Conservation (phyloP, 768 basidiomycete genomes). For the Hydnomerulius pinastri region DNA sequence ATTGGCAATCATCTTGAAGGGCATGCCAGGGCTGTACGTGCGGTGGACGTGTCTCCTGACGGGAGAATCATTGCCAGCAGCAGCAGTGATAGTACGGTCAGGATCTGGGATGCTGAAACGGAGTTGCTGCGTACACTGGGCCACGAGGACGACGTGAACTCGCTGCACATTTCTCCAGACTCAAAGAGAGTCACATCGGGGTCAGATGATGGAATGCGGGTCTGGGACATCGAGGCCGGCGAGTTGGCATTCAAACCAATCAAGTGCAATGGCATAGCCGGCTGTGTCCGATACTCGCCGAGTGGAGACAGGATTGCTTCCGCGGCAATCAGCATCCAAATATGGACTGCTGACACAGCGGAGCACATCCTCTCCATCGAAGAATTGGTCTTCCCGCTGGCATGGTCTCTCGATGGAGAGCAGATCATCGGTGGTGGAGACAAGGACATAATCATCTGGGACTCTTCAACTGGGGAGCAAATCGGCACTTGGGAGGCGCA, state of each 20-base stretch:
- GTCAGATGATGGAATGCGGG: background rate
- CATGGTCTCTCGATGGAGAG: background rate
- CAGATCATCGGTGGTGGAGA: background rate
- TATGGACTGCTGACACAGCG: background rate
- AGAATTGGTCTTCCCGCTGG: background rate
- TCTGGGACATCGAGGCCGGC: background rate
- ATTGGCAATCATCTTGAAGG: no score
- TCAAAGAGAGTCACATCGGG: slow-evolving; percentile 2
- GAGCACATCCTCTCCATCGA: background rate
- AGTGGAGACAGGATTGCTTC: background rate
- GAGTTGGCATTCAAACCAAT: background rate
- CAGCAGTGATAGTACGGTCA: no score
- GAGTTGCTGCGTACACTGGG: no score
- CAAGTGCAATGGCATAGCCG: background rate
- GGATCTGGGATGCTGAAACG: no score
- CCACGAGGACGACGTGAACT: no score
- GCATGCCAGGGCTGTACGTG: no score
- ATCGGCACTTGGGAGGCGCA: background rate
- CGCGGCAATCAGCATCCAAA: background rate
- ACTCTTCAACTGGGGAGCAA: background rate
- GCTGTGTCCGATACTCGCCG: background rate
- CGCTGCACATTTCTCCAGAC: slow-evolving; percentile 16
- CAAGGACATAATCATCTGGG: background rate
- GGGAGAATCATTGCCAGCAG: no score
- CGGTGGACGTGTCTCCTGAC: no score